Evolutionary conservation across 208 protist species (phyloP).

Genomic region (Acanthamoeba sp.): DNA sequence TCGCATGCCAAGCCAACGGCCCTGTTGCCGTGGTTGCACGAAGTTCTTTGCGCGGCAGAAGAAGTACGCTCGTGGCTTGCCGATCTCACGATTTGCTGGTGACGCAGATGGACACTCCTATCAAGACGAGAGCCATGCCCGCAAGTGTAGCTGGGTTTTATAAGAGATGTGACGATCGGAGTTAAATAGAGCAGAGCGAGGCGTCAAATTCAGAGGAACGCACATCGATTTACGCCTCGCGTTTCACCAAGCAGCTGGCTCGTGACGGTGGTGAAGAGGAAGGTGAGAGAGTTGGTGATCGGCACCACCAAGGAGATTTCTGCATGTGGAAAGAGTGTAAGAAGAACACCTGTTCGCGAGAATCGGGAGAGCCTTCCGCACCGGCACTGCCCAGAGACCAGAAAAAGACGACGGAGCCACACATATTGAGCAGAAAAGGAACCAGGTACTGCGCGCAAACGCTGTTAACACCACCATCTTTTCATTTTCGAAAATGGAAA

Average conservation of each 20-base stretch:
- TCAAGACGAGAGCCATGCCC: slow-evolving; percentile 37
- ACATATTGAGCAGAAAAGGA: slow-evolving; percentile 69
- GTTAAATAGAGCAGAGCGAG: neutral
- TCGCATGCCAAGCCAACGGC: neutral
- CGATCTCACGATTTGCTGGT: slow-evolving; percentile 16
- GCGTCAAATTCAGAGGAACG: too few relatives aligned
- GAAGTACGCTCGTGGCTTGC: neutral
- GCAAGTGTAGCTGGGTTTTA: neutral
- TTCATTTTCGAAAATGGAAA: too few relatives aligned
- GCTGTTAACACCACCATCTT: neutral
- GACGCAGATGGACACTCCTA: slow-evolving; percentile 63
- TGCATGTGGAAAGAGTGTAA: neutral
- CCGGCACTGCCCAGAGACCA: slow-evolving; percentile 64
- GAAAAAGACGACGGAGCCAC: slow-evolving; percentile 63
- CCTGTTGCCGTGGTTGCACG: neutral
- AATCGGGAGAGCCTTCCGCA: neutral
- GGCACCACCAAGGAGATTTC: slow-evolving; percentile 60
- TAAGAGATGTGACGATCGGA: neutral
- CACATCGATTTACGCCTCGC: neutral
- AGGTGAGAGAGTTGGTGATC: slow-evolving; percentile 69
- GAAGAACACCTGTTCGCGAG: neutral
- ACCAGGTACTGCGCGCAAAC: slow-evolving; percentile 4
- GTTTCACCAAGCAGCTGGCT: slow-evolving; percentile 70
- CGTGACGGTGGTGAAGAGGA: slow-evolving; percentile 63
- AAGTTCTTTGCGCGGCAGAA: neutral